phyloP scores from a whole-genome alignment of 2,329 filamentous ascomycete genomes.

The Endocalyx cinctus region DNA sequence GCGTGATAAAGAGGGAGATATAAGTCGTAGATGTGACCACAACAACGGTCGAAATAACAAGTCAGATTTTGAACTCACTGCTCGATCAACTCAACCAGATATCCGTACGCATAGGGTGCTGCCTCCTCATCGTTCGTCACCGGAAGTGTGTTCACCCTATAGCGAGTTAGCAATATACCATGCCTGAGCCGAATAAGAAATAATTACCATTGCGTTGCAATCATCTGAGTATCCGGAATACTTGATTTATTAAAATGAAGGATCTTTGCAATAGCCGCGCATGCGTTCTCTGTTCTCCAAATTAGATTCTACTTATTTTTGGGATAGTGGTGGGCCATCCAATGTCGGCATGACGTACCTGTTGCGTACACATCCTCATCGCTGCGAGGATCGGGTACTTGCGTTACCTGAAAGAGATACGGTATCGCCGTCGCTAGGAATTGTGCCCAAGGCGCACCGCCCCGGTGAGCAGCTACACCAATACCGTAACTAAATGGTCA shows the following conservation, averaged over 20 bases:
- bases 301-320: conserved; percentile 7
- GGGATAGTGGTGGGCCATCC: not conserved
- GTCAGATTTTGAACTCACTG: too few species aligned
- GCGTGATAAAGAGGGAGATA: not conserved
- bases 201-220: conserved; percentile 65
- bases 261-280: conserved; percentile 94
- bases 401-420: conserved; percentile 78
- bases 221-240: conserved; percentile 69
- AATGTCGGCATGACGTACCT: conserved; percentile 21
- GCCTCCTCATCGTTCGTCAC: conserved; percentile 96
- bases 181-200: not conserved
- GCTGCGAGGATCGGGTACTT: conserved; percentile 73
- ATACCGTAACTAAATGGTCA: conserved; percentile 74
- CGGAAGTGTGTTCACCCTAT: conserved; percentile 75
- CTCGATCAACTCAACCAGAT: conserved; percentile 85
- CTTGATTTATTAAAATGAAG: conserved; percentile 81
- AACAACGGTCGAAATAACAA: too few species aligned
- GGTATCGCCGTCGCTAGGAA: conserved; percentile 79
- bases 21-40: conserved; percentile 39
- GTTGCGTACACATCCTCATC: conserved; percentile 97
- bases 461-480: conserved; percentile 90
- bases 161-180: conserved; percentile 6
- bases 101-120: conserved; percentile 91
- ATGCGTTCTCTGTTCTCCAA: conserved; percentile 71
- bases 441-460: conserved; percentile 79